Base-by-base conservation (phyloP, 2,329 filamentous ascomycete genomes). In the Acarospora socialis region DNA sequence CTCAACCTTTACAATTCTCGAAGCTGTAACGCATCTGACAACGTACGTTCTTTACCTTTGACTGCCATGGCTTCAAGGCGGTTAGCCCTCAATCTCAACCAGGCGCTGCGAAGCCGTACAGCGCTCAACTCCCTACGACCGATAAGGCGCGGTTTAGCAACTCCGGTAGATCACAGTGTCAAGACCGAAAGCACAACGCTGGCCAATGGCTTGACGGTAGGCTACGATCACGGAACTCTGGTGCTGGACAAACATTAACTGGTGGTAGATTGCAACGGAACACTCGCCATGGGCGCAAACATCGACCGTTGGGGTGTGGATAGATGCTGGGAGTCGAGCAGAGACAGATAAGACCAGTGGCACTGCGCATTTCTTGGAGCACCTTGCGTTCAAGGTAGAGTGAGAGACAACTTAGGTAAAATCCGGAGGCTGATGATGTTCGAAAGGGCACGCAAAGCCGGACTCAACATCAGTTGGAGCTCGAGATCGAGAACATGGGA, bases 401-500 rank as follows among this genome's bases (percentile, higher is more conserved):
- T 40, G 46, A 35, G 19, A 23, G 15, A 17, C 18, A 22, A 15
- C 16, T 18, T 25, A 18, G 23, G 19, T 25, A n/a, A 5, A 15
- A 7, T 13, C 4, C 19, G 26, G 5, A 31, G 18, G 30, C 29
- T 38, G 14, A 45, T 31, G 6, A 8, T 25, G 33, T 16, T 26
- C 37, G 45, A 7, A 37, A 61, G 86, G 90, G 90, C 50, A 98
- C 90, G 47, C 71, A 80, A 61, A 92, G 81, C 68, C 76, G 90
- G 62, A 84, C 81, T 45, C 90, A 98, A 65, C 81, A 92, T 59
- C 90, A 98, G 67, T 71, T 98, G 57, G 90, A 98, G 69, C 77
- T 98, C 45, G 90, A 98, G 70, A 95, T 98, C 55, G 90, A 98
- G 73, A 98, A 98, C 68, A 94, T 98, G 82, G 90, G 90, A 59